Conservation (phyloP, 2,329 filamentous ascomycete genomes). For the Phaeosphaeria sp. region DNA sequence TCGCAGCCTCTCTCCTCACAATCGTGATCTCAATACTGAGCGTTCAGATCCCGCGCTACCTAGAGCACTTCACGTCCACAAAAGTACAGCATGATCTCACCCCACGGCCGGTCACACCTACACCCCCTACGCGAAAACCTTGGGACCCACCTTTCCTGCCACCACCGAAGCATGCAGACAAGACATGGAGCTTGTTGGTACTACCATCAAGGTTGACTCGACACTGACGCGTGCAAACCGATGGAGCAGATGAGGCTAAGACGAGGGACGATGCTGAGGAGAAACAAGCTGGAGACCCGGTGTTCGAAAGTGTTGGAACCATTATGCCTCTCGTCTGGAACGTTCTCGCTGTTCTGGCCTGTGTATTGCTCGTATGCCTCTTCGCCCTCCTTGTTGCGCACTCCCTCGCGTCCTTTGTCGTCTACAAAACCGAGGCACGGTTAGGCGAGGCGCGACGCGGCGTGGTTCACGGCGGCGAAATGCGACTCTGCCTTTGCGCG, state of each 20-base stretch:
- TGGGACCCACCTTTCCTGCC: conserved; percentile 36
- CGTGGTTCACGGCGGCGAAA: conserved; percentile 35
- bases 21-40: conserved; percentile 30
- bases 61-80: conserved; percentile 5
- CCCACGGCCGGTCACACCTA: neutral
- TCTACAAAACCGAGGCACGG: conserved; percentile 37
- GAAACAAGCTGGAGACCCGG: neutral
- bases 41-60: conserved; percentile 27
- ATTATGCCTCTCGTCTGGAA: conserved; percentile 8
- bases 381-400: conserved; percentile 35
- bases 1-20: conserved; percentile 26
- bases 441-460: conserved; percentile 31
- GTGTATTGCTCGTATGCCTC: conserved; percentile 21
- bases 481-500: conserved; percentile 40
- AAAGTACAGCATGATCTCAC: too few relatives aligned
- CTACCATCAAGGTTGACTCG: conserved; percentile 3
- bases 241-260: neutral
- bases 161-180: neutral
- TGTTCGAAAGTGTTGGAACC: neutral
- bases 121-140: conserved; percentile 25
- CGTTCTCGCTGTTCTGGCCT: conserved; percentile 8
- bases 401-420: conserved; percentile 34
- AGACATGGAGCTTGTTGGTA: conserved; percentile 5
- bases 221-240: neutral
- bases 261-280: neutral